phyloP scores from a whole-genome alignment of 139 green algal species.

The Trebouxia sp. region DNA sequence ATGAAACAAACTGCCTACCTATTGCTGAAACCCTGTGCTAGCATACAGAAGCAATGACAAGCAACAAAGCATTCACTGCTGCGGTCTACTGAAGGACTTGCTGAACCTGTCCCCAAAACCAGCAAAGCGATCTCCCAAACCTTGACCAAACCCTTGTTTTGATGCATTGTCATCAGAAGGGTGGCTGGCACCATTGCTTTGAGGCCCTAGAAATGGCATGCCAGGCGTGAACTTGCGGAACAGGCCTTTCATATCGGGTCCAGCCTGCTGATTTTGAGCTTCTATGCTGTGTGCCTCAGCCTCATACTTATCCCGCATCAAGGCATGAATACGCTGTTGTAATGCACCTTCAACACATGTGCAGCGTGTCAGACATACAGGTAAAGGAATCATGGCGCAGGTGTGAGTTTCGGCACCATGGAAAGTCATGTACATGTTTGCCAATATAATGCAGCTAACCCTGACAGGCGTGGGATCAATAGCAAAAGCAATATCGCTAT shows the following conservation, averaged over 20 bases:
- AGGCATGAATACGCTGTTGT: neutral
- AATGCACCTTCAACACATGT: neutral
- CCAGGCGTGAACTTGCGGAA: conserved; percentile 2
- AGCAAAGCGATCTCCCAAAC: conserved; percentile 10
- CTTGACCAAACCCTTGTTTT: conserved; percentile 16
- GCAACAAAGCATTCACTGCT: neutral
- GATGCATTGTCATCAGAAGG: neutral
- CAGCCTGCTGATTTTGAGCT: neutral
- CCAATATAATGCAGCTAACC: no score
- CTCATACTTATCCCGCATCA: conserved; percentile 8
- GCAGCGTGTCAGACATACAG: neutral
- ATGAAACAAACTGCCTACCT: no score
- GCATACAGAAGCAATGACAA: no score
- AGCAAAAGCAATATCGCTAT: no score
- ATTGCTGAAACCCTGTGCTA: no score
- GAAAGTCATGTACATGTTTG: no score
- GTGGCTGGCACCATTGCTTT: neutral
- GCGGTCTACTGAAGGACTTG: conserved; percentile 8
- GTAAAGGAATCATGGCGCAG: neutral
- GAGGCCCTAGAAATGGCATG: conserved; percentile 7
- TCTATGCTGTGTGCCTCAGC: neutral
- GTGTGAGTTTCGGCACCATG: no score
- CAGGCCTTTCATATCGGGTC: conserved; percentile 1
- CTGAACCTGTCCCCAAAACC: neutral
- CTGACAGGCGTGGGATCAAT: no score